Conservation (phyloP, 1,284 basidiomycete species). For the Clitocybe nebularis region DNA sequence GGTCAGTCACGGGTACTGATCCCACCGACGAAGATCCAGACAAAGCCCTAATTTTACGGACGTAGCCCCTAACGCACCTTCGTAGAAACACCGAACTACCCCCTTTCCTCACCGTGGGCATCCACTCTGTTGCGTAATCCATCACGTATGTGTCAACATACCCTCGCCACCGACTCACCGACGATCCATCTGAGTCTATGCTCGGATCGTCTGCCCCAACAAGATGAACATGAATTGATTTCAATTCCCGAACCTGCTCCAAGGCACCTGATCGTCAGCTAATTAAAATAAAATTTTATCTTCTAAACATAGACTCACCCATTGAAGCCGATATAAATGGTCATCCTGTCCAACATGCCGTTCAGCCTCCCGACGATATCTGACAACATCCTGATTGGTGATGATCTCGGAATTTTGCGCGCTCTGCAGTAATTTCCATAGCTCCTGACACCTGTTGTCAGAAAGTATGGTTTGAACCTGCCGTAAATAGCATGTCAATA, state of each 20-base stretch:
- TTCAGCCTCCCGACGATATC: conserved; percentile 90
- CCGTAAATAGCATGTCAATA: conserved; percentile 7
- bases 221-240: conserved; percentile 74
- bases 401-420: conserved; percentile 46
- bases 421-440: conserved; percentile 61
- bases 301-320: conserved; percentile 54
- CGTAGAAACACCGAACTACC: conserved; percentile 40
- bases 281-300: conserved; percentile 8
- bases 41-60: conserved; percentile 9
- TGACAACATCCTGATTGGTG: conserved; percentile 79
- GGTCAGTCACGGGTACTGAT: conserved; percentile 18
- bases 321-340: conserved; percentile 88
- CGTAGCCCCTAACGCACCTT: conserved; percentile 29
- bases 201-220: conserved; percentile 82
- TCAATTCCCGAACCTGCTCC: conserved; percentile 55
- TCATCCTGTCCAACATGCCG: conserved; percentile 84
- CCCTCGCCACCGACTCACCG: conserved; percentile 69
- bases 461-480: conserved; percentile 83
- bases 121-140: conserved; percentile 68
- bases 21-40: conserved; percentile 10
- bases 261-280: conserved; percentile 14
- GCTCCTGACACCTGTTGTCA: conserved; percentile 70
- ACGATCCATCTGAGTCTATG: conserved; percentile 44
- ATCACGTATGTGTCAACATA: conserved; percentile 88
- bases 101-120: conserved; percentile 42